Percentiles rank a stretch among this genome's conserved stretches.
These are phyloP conservation scores for Pyricularia pennisetigena DNA, from an alignment of 2,329 filamentous ascomycete species.

Conservation along the genomic window DNA sequence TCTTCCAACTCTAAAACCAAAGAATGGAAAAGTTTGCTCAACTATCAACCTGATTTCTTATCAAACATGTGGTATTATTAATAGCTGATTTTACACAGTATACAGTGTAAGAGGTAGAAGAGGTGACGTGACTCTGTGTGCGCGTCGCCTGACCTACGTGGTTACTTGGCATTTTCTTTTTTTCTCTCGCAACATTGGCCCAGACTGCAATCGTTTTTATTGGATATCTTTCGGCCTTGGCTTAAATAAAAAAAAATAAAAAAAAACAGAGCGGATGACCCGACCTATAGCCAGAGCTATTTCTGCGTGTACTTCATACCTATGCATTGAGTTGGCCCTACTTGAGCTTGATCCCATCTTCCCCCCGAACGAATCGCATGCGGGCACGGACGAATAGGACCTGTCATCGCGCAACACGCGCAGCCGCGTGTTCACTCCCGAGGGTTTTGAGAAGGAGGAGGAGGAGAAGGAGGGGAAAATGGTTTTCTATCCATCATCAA, in stretches of 20 bases:
- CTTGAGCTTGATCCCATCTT: background rate
- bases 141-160: too few species aligned
- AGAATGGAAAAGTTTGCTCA: background rate
- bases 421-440: background rate
- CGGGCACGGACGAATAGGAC: background rate
- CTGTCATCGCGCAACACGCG: background rate
- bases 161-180: too few species aligned
- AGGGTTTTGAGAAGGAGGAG: background rate
- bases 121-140: background rate
- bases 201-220: too few species aligned
- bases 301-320: too few species aligned
- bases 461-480: too few species aligned
- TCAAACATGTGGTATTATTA: too few species aligned
- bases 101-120: background rate
- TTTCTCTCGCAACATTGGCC: too few species aligned
- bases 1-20: background rate
- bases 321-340: background rate
- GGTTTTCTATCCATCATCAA: background rate
- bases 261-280: too few species aligned
- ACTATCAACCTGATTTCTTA: background rate
- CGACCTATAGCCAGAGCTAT: too few species aligned
- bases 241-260: too few species aligned
- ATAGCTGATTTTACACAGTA: too few species aligned
- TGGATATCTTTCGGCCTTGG: too few species aligned
- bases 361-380: background rate